Evolutionary conservation across 129 eudicot genomes (phyloP).

Genomic region (Chrysanthemum lavandulifolium): DNA sequence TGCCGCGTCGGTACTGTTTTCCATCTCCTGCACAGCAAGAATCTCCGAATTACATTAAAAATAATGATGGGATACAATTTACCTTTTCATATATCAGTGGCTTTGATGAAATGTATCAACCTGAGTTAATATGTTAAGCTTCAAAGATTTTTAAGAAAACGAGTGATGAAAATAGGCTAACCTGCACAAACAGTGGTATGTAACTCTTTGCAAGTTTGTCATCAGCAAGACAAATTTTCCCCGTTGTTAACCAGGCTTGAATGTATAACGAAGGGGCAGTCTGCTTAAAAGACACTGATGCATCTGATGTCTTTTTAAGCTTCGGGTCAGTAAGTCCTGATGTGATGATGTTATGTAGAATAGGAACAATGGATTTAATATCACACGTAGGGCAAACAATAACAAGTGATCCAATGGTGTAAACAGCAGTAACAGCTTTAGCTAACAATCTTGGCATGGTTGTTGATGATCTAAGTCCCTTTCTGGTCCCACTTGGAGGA

Average conservation of each 20-base stretch:
- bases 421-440: constrained; percentile 63
- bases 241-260: constrained; percentile 94
- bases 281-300: constrained; percentile 50
- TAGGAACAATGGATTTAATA: constrained; percentile 52
- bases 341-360: constrained; percentile 74
- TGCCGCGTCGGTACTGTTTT: constrained; percentile 77
- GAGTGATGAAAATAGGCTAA: constrained; percentile 25
- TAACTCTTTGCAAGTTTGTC: constrained; percentile 94
- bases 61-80: not conserved
- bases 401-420: constrained; percentile 86
- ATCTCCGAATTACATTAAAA: constrained; percentile 7
- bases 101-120: no score
- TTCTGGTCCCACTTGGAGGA: constrained; percentile 45
- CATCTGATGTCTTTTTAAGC: constrained; percentile 41
- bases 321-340: constrained; percentile 58
- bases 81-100: not conserved
- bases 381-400: constrained; percentile 71
- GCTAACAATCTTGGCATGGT: constrained; percentile 37
- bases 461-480: constrained; percentile 41
- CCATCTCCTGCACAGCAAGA: constrained; percentile 73
- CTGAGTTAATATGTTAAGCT: no score
- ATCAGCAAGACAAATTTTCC: constrained; percentile 96
- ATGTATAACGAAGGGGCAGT: constrained; percentile 72
- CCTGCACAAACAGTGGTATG: constrained; percentile 95
- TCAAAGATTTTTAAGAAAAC: not conserved